Evolutionary conservation across 306 rosid genomes (phyloP), one percentile per base, ranked within the genome.

Genomic region (Citrullus mucosospermus): DNA sequence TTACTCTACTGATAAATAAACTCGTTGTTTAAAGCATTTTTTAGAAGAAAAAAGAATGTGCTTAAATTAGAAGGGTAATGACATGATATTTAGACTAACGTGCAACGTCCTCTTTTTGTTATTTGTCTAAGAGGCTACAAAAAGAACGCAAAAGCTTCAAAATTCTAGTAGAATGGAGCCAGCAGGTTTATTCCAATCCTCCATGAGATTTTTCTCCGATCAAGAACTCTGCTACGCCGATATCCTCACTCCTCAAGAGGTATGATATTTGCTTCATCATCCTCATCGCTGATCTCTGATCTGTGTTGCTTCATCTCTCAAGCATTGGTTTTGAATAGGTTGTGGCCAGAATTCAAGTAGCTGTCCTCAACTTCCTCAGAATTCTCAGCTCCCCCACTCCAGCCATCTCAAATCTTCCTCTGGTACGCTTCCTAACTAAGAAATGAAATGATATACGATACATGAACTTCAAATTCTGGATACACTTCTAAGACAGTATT

Each of bases 261-360:
- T 87, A 79, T 14, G 22, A 18, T 16, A 22, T 69, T 53, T 4
- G 6, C 34, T 11, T 55, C 65, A 53, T 60, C 58, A 36, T 78
- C 79, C 18, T 57, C 79, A n/a, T 48, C 72, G 58, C 6, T 13
- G 2, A 65, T 56, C 38, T 39, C 53, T 3, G 75, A 15, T 36
- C 39, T 11, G 9, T 53, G 71, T 12, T 44, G 22, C 15, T 1
- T 56, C 34, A 30, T 25, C 41, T 76, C 76, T 2, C 54, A 48
- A 66, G 66, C 34, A 36, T 20, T 15, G 18, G 39, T 28, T 55
- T 75, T 22, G 65, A 77, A 11, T 83, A 92, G 97, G 93, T 83
- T 54, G 80, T 86, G 46, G 93, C 97, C 34, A 85, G 99, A 87
- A 95, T 92, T 81, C 96, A 95, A 87, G 90, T 92, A 1, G 87